phyloP scores from a whole-genome alignment of 2,329 filamentous ascomycete genomes.

The Neofusicoccum ribis region DNA sequence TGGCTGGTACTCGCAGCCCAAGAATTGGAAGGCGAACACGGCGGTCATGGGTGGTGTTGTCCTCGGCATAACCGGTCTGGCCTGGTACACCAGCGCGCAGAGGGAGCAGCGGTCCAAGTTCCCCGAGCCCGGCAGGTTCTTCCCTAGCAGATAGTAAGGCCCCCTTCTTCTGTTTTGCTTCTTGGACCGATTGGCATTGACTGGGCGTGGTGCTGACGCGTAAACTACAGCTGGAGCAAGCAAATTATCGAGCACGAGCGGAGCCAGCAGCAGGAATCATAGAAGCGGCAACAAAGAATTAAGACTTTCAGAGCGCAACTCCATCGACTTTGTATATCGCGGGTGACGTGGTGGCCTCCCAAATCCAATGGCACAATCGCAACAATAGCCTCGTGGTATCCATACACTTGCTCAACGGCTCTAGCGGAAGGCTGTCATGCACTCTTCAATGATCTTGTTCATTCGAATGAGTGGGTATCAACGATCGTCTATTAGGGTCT shows the following conservation, averaged over 20 bases:
- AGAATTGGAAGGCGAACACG: constrained; percentile 95
- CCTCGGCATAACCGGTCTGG: constrained; percentile 65
- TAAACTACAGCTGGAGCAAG: constrained; percentile 63
- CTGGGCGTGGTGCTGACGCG: constrained; percentile 26
- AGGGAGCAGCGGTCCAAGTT: constrained; percentile 72
- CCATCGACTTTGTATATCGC: neutral
- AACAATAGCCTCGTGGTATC: neutral
- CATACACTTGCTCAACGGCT: neutral
- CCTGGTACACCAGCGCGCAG: constrained; percentile 72
- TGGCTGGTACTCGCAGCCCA: constrained; percentile 94
- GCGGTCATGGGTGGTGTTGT: constrained; percentile 70
- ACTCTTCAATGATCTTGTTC: neutral
- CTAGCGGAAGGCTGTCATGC: neutral
- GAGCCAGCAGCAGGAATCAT: constrained; percentile 40
- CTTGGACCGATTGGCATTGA: neutral
- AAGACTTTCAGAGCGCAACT: neutral
- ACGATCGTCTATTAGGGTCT: constrained; percentile 14
- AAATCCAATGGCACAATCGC: neutral
- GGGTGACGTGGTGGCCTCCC: neutral
- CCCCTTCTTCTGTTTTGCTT: neutral
- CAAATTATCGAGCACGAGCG: constrained; percentile 70
- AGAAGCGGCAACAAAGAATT: constrained; percentile 3
- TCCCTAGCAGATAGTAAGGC: constrained; percentile 77
- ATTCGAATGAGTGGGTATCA: constrained; percentile 1
- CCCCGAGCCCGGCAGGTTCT: constrained; percentile 76